Percentiles rank a stretch among this genome's conserved stretches.
Conservation (phyloP, 192 early-diverging fungal species). For the Neocallimastix lanati region DNA sequence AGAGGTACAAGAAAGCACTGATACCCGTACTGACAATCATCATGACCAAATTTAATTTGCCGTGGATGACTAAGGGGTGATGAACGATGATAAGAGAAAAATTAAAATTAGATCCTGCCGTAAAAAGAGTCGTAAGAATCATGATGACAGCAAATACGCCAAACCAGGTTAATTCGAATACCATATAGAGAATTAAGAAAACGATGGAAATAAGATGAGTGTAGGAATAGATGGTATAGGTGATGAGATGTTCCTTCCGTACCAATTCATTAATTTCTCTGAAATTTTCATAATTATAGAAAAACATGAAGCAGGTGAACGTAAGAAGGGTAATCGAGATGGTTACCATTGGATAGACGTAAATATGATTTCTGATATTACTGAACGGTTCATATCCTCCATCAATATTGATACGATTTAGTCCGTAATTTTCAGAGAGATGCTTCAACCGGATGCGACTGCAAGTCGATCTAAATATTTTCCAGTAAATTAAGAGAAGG, state of each 20-base stretch:
- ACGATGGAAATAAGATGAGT: not conserved
- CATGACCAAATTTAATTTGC: not conserved
- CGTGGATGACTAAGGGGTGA: not conserved
- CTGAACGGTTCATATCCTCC: not conserved
- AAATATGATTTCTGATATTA: not conserved
- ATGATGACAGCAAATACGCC: not conserved
- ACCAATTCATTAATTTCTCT: not conserved
- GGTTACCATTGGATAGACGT: not conserved
- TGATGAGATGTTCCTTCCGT: not conserved
- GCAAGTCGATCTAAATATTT: not conserved
- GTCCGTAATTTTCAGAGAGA: not conserved
- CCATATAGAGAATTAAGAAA: not conserved
- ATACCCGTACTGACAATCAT: not conserved
- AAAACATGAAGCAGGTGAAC: not conserved
- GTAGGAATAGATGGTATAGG: not conserved
- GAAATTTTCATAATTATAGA: not conserved
- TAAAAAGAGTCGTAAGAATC: not conserved
- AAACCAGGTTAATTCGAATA: not conserved
- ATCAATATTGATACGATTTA: not conserved
- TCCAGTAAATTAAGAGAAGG: not conserved
- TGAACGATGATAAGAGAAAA: not conserved
- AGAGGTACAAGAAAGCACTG: not conserved
- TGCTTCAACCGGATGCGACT: not conserved
- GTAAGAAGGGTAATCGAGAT: not conserved
- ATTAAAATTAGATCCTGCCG: not conserved